Evolutionary conservation across 2,329 filamentous ascomycete species (phyloP).

Genomic region (Xylariaceae sp.): DNA sequence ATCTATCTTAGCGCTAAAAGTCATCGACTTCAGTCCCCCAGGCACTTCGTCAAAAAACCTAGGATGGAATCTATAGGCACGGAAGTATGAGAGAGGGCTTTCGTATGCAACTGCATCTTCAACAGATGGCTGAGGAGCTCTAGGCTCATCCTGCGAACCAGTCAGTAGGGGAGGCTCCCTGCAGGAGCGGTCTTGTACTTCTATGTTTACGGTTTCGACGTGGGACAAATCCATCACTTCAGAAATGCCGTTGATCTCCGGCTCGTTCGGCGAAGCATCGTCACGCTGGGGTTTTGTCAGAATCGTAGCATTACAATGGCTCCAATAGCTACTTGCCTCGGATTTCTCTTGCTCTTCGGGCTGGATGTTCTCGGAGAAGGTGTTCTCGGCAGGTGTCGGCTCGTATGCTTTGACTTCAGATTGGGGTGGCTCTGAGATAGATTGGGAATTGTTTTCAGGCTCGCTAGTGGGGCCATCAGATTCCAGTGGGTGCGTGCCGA

Average conservation of each 20-base stretch:
- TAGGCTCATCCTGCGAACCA: conserved; percentile 22
- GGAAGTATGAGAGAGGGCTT: conserved; percentile 78
- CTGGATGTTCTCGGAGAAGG: conserved; percentile 14
- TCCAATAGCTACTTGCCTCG: conserved; percentile 17
- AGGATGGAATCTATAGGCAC: conserved; percentile 86
- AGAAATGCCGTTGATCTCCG: conserved; percentile 14
- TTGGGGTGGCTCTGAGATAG: conserved; percentile 15
- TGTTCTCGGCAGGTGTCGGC: conserved; percentile 18
- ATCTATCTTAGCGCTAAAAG: conserved; percentile 90
- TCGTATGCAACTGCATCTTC: conserved; percentile 62
- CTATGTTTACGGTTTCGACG: too few species aligned
- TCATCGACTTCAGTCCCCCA: conserved; percentile 81
- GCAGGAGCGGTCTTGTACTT: conserved; percentile 31
- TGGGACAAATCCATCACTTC: conserved; percentile 7
- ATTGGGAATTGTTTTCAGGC: conserved; percentile 16
- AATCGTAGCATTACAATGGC: conserved; percentile 3
- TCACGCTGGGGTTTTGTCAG: conserved; percentile 16
- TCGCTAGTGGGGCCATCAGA: conserved; percentile 8
- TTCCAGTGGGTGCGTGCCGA: neutral
- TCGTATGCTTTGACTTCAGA: conserved; percentile 22
- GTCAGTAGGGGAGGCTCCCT: conserved; percentile 30
- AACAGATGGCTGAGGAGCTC: conserved; percentile 8
- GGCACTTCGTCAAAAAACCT: conserved; percentile 64
- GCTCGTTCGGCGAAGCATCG: conserved; percentile 23
- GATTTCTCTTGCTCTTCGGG: conserved; percentile 11